These are phyloP conservation scores for Irpex sp. DNA, from an alignment of 1,284 basidiomycete genomes.

Conservation along the genomic window DNA sequence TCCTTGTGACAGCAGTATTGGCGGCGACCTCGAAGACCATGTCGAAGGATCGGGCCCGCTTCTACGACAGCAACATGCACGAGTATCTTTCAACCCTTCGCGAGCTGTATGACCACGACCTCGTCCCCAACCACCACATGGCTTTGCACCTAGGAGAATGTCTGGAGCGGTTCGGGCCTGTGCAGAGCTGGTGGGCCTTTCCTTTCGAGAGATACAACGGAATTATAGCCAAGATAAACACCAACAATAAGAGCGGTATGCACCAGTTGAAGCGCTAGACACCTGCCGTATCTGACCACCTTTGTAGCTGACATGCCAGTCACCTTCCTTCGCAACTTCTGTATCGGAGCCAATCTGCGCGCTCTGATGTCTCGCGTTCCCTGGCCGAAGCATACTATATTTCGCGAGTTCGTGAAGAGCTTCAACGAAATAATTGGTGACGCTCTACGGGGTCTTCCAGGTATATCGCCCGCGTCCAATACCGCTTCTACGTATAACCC, in stretches of 20 bases:
- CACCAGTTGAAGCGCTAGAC: background rate
- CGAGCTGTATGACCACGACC: background rate
- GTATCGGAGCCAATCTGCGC: background rate
- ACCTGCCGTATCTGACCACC: background rate
- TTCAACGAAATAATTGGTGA: background rate
- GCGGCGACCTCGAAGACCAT: background rate
- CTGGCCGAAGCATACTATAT: background rate
- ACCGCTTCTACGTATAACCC: background rate
- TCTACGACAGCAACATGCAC: background rate
- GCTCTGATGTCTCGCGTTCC: background rate
- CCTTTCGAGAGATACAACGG: constrained; percentile 31
- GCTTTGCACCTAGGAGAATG: constrained; percentile 30
- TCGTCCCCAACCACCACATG: constrained; percentile 19
- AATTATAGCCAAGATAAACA: background rate
- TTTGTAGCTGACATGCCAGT: background rate
- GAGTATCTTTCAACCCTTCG: background rate
- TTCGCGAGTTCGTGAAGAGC: background rate
- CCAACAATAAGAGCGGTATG: background rate
- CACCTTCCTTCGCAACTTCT: background rate
- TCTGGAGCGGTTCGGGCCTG: constrained; percentile 28
- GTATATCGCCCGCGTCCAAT: background rate
- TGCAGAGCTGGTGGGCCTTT: constrained; percentile 31
- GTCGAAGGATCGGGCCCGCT: background rate
- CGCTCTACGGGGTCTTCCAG: background rate
- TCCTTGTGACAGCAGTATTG: constrained; percentile 19